A percentile compares a stretch with the other conserved stretches of the same genome.
Conservation (phyloP, 2,329 filamentous ascomycete species). For the Lachnellula arida region DNA sequence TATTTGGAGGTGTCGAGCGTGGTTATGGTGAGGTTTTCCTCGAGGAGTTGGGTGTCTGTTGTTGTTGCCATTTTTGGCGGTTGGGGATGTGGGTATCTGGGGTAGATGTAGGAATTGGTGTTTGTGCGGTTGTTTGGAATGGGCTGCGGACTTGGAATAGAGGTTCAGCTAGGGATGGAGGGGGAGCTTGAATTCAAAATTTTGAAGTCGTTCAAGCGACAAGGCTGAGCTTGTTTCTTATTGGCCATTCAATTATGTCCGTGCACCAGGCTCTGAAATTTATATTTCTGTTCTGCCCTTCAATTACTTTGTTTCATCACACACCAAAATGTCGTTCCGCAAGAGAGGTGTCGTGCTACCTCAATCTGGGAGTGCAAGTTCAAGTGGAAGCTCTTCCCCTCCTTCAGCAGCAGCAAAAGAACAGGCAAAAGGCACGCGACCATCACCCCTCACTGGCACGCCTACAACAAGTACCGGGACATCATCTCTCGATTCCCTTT, state of each 20-base stretch:
- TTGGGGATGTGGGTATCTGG: neutral
- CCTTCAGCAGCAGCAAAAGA: constrained; percentile 16
- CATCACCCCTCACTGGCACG: constrained; percentile 84
- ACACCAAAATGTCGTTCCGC: constrained; percentile 56
- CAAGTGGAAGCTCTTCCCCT: constrained; percentile 3
- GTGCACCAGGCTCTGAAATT: constrained; percentile 8
- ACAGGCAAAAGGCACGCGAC: constrained; percentile 56
- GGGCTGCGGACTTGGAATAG: neutral
- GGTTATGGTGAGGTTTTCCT: constrained; percentile 84
- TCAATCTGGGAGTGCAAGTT: neutral
- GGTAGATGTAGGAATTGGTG: neutral
- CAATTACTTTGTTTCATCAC: neutral
- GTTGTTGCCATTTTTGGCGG: constrained; percentile 43
- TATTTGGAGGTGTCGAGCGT: constrained; percentile 81
- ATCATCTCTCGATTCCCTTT: constrained; percentile 73
- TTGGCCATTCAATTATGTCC: neutral
- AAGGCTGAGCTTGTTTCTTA: constrained; percentile 4
- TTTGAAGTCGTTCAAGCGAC: constrained; percentile 7
- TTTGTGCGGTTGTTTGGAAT: neutral
- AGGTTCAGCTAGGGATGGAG: neutral
- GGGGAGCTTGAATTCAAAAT: constrained; percentile 2
- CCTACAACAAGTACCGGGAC: constrained; percentile 89
- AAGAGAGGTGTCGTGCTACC: constrained; percentile 58
- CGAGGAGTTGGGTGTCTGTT: constrained; percentile 87
- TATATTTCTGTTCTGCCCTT: neutral